These are phyloP conservation scores for Hyphopichia burtonii DNA, from an alignment of 1,139 yeast genomes.

Conservation along the genomic window DNA sequence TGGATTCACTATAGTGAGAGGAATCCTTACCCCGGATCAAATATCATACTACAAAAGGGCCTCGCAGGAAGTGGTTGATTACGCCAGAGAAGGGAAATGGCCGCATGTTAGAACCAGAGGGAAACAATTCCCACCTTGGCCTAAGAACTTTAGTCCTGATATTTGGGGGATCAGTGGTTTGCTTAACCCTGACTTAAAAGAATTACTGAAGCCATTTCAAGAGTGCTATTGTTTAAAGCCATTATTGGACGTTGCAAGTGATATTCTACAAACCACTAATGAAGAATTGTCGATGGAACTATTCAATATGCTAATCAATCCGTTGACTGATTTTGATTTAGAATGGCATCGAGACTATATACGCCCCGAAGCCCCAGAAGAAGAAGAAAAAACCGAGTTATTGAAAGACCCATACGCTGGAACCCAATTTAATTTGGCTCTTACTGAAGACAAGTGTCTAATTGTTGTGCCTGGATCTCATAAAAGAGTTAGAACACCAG, in stretches of 20 bases:
- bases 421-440: conserved; percentile 54
- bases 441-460: conserved; percentile 49
- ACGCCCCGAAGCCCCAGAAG: conserved; percentile 47
- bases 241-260: conserved; percentile 41
- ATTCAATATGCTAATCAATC: conserved; percentile 57
- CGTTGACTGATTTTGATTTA: conserved; percentile 53
- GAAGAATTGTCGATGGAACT: conserved; percentile 49
- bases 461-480: conserved; percentile 56
- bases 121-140: conserved; percentile 63
- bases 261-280: conserved; percentile 42
- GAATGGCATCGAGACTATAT: conserved; percentile 60
- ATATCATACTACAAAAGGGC: conserved; percentile 36
- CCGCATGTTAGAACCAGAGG: conserved; percentile 52
- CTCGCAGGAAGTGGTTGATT: conserved; percentile 41
- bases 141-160: conserved; percentile 51
- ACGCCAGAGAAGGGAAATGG: conserved; percentile 54
- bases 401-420: conserved; percentile 48
- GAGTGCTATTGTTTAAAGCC: conserved; percentile 44
- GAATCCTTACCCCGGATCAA: conserved; percentile 43
- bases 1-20: conserved; percentile 46
- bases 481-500: conserved; percentile 44
- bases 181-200: conserved; percentile 49
- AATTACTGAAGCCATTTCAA: conserved; percentile 40
- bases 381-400: conserved; percentile 44
- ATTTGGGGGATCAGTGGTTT: conserved; percentile 58